Percentiles rank a stretch among this genome's conserved stretches.
These are phyloP conservation scores for Phaeophleospora eucalypticola DNA, from an alignment of 2,329 filamentous ascomycete species.

Conservation along the genomic window DNA sequence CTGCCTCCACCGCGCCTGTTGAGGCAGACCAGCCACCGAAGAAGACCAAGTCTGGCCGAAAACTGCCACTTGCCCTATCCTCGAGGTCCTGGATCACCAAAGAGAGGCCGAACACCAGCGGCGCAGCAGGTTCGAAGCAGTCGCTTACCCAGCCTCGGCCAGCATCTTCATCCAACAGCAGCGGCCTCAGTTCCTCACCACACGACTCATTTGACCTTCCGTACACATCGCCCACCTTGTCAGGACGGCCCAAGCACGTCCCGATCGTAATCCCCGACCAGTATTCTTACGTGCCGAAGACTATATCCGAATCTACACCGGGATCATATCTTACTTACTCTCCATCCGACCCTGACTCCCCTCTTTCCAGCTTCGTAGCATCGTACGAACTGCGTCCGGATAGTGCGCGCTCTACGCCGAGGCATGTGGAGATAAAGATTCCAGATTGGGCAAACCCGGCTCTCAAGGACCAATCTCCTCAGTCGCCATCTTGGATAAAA, in stretches of 20 bases:
- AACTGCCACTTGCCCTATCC: slow-evolving; percentile 13
- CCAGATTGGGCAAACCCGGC: slow-evolving; percentile 43
- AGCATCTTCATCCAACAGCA: background rate
- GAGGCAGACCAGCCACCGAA: slow-evolving; percentile 2
- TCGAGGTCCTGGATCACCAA: slow-evolving; percentile 16
- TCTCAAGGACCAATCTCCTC: slow-evolving; percentile 36
- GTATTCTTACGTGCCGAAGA: slow-evolving; percentile 21
- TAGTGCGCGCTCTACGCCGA: slow-evolving; percentile 22
- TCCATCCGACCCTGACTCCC: slow-evolving; percentile 10
- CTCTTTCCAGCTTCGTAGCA: slow-evolving; percentile 5
- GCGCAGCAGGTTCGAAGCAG: background rate
- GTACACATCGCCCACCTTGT: background rate
- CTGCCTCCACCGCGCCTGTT: slow-evolving; percentile 14
- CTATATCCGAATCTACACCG: slow-evolving; percentile 12
- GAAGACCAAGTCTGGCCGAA: slow-evolving; percentile 15
- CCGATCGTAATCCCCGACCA: slow-evolving; percentile 42
- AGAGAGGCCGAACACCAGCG: background rate
- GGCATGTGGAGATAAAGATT: slow-evolving; percentile 50
- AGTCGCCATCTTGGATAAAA: slow-evolving; percentile 14
- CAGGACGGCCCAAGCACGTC: slow-evolving; percentile 38
- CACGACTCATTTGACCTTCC: slow-evolving; percentile 21
- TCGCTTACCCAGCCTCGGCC: background rate
- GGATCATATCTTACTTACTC: slow-evolving; percentile 14
- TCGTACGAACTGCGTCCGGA: slow-evolving; percentile 11
- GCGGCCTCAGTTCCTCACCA: slow-evolving; percentile 10